Conservation (phyloP, 192 early-diverging fungal species). For the Dissophora globulifera region DNA sequence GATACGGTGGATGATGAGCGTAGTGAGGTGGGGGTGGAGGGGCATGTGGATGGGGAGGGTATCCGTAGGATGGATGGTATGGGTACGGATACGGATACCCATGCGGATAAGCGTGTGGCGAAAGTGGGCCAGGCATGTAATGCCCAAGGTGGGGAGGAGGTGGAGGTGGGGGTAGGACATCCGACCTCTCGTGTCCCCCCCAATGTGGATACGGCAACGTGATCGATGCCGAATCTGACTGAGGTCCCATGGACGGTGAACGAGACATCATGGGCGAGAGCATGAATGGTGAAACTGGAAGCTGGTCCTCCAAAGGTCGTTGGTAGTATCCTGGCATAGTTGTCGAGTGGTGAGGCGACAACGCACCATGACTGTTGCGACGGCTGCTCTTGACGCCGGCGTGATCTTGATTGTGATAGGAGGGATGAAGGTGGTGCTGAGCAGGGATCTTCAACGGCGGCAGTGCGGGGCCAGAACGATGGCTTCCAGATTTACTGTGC, state of each 20-base stretch:
- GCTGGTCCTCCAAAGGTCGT: constrained; percentile 4
- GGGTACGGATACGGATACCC: constrained; percentile 46
- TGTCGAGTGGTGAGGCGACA: constrained; percentile 10
- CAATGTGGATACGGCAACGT: constrained; percentile 33
- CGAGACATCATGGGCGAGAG: constrained; percentile 34
- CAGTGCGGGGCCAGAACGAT: constrained; percentile 20
- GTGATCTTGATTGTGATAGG: neutral
- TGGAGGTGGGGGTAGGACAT: constrained; percentile 10
- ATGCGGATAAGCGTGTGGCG: constrained; percentile 29
- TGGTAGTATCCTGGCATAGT: constrained; percentile 8
- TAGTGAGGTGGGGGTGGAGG: constrained; percentile 26
- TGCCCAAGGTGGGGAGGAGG: constrained; percentile 29
- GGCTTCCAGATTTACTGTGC: neutral
- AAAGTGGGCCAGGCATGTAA: constrained; percentile 21
- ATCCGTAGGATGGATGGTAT: constrained; percentile 47
- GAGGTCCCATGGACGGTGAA: constrained; percentile 29
- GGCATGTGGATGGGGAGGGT: constrained; percentile 36
- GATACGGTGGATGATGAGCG: constrained; percentile 16
- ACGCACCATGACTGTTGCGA: constrained; percentile 2
- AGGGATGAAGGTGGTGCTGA: constrained; percentile 43
- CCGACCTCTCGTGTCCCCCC: constrained; percentile 27
- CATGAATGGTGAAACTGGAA: constrained; percentile 46
- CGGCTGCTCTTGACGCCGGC: constrained; percentile 5
- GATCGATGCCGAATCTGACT: constrained; percentile 4
- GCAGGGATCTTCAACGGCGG: constrained; percentile 43